Evolutionary conservation across 2,329 filamentous ascomycete genomes (phyloP).

Genomic region (Dothidotthia symphoricarpi): DNA sequence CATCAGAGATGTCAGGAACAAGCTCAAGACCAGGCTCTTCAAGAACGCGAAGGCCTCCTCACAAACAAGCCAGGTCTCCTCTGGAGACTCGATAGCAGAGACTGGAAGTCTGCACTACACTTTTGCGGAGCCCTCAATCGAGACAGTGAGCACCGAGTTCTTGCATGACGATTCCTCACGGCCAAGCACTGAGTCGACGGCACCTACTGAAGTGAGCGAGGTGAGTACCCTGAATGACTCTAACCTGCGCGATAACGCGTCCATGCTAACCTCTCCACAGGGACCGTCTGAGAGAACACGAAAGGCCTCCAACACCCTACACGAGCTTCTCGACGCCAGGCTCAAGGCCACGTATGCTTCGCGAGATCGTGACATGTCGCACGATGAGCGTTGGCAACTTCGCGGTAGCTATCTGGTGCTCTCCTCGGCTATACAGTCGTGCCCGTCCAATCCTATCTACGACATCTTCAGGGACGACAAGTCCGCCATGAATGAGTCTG

Average conservation of each 20-base stretch:
- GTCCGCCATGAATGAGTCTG: not conserved
- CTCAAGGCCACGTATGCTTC: constrained; percentile 8
- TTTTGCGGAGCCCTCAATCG: not conserved
- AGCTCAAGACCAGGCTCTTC: constrained; percentile 1
- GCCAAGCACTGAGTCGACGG: not conserved
- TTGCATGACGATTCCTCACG: no score
- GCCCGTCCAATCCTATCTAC: constrained; percentile 14
- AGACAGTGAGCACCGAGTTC: no score
- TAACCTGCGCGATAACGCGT: not conserved
- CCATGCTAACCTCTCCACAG: not conserved
- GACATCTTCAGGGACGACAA: constrained; percentile 5
- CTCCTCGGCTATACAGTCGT: constrained; percentile 13
- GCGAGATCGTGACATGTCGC: constrained; percentile 7
- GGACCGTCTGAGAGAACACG: not conserved
- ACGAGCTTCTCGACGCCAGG: constrained; percentile 11
- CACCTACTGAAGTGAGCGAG: not conserved
- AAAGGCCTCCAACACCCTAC: constrained; percentile 3
- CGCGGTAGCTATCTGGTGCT: constrained; percentile 21
- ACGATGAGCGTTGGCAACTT: constrained; percentile 17
- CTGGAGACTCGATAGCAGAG: no score
- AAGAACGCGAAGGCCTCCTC: not conserved
- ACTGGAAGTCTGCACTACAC: no score
- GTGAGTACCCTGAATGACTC: not conserved
- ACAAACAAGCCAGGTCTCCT: not conserved
- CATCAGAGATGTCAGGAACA: constrained; percentile 10